These are phyloP conservation scores for Durio zibethinus DNA, from an alignment of 345 rosid genomes.

Conservation along the genomic window DNA sequence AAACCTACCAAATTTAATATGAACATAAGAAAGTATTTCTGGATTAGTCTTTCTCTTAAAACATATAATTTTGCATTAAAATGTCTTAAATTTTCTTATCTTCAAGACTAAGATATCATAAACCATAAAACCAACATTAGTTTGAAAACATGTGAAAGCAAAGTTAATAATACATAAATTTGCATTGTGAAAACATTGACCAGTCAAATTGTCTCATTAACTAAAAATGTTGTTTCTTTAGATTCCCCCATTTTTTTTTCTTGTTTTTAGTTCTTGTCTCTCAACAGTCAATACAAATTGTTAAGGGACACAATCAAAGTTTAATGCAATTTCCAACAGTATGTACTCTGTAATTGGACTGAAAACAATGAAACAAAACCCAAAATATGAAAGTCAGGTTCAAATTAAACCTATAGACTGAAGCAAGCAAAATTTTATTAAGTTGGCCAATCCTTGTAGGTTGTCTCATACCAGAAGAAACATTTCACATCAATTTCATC, in stretches of 20 bases:
- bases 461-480: constrained; percentile 16
- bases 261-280: too few relatives aligned
- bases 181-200: constrained; percentile 14
- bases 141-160: not conserved
- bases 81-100: too few relatives aligned
- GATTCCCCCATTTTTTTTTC: not conserved
- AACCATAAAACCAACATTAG: not conserved
- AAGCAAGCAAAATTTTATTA: not conserved
- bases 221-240: not conserved
- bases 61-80: not conserved
- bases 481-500: constrained; percentile 25
- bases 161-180: not conserved
- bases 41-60: not conserved
- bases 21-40: not conserved
- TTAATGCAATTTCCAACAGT: not conserved
- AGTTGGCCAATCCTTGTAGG: constrained; percentile 24
- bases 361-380: not conserved
- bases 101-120: not conserved
- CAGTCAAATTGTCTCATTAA: constrained; percentile 1
- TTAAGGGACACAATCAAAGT: not conserved
- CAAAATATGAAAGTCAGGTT: not conserved
- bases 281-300: too few relatives aligned
- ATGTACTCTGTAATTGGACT: not conserved
- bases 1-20: too few relatives aligned
- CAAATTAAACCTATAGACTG: not conserved